A percentile compares a stretch with the other conserved stretches of the same genome.
Evolutionary conservation across 345 rosid species (phyloP).

Genomic region (Camelina neglecta): DNA sequence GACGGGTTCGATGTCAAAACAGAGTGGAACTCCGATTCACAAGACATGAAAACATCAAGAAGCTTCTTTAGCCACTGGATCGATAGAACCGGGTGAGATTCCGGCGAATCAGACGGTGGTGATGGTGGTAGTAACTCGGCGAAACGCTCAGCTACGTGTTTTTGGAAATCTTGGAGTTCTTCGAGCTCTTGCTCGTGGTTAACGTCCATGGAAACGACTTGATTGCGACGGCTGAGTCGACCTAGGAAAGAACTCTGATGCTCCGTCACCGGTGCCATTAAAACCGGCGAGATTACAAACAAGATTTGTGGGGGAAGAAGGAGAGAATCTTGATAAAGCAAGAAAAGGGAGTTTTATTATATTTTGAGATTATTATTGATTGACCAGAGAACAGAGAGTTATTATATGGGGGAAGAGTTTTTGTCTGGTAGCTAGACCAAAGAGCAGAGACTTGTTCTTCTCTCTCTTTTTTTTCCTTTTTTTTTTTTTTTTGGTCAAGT

Average conservation of each 20-base stretch:
- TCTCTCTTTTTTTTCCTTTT: neutral
- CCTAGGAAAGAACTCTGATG: conserved; percentile 76
- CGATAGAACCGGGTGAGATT: conserved; percentile 56
- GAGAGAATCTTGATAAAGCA: neutral
- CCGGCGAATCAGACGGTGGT: conserved; percentile 31
- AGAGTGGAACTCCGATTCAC: conserved; percentile 89
- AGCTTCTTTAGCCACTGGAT: conserved; percentile 78
- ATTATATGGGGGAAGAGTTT: conserved; percentile 32
- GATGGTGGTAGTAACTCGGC: conserved; percentile 42
- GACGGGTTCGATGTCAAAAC: conserved; percentile 58
- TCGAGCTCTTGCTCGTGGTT: conserved; percentile 81
- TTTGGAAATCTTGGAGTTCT: conserved; percentile 83
- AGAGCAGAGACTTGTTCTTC: conserved; percentile 48
- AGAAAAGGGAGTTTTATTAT: neutral
- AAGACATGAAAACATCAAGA: conserved; percentile 80
- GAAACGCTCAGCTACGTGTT: conserved; percentile 69
- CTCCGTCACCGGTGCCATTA: conserved; percentile 70
- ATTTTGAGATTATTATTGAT: conserved; percentile 1
- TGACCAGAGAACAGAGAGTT: conserved; percentile 12
- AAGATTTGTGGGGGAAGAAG: neutral
- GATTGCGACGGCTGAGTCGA: conserved; percentile 84
- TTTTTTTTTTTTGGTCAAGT: neutral
- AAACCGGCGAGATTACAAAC: neutral
- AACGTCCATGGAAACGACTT: conserved; percentile 77
- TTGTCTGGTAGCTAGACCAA: conserved; percentile 42